Percentiles rank a stretch among this genome's conserved stretches.
These are phyloP conservation scores for Dimargaris cristalligena DNA, from an alignment of 192 early-diverging fungal genomes.

Conservation along the genomic window DNA sequence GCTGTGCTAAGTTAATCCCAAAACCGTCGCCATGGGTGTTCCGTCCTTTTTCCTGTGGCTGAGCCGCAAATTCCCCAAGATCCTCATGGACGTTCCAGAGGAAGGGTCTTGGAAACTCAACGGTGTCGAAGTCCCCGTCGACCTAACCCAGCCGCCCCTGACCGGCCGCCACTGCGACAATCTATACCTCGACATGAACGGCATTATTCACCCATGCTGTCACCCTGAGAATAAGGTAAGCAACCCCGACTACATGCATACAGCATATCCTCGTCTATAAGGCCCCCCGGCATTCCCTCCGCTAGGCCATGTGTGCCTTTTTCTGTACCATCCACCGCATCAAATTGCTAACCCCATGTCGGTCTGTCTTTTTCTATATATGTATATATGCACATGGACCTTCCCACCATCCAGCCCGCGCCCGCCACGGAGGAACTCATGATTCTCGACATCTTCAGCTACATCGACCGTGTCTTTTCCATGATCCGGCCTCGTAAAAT, in stretches of 20 bases:
- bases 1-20: too few species aligned
- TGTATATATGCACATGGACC: too few species aligned
- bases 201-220: conserved; percentile 76
- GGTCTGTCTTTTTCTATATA: too few species aligned
- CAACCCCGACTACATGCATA: too few species aligned
- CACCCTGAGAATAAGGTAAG: conserved; percentile 55
- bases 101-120: conserved; percentile 50
- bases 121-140: conserved; percentile 63
- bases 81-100: conserved; percentile 50
- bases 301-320: too few species aligned
- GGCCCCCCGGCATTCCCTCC: too few species aligned
- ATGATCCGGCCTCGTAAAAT: conserved; percentile 89
- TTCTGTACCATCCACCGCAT: too few species aligned
- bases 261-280: too few species aligned
- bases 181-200: conserved; percentile 98
- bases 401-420: conserved; percentile 45
- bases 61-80: conserved; percentile 55
- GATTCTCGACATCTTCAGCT: conserved; percentile 89
- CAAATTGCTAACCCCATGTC: too few species aligned
- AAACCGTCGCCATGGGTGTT: conserved; percentile 60
- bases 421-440: conserved; percentile 82
- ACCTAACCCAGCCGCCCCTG: conserved; percentile 75
- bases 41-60: conserved; percentile 70
- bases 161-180: conserved; percentile 90
- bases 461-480: conserved; percentile 85